These are phyloP conservation scores for Eimeria brunetti DNA, from an alignment of 169 alveolate species.

Conservation along the genomic window DNA sequence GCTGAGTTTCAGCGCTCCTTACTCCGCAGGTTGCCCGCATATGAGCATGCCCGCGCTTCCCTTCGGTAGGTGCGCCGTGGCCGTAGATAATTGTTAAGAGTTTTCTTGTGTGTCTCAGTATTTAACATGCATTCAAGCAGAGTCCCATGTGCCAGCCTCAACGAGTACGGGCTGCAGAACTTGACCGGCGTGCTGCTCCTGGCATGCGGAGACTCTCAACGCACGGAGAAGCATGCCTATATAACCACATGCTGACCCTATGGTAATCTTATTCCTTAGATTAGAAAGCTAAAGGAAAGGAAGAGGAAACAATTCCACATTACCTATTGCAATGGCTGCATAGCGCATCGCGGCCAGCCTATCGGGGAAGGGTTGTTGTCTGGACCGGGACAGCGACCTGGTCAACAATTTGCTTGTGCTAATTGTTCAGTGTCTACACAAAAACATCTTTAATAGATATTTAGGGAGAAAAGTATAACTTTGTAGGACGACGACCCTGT, in stretches of 20 bases:
- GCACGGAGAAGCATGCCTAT: not conserved
- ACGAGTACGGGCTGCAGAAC: too few species aligned
- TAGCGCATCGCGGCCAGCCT: not conserved
- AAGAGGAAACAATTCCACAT: not conserved
- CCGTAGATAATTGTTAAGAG: not conserved
- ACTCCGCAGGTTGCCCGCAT: not conserved
- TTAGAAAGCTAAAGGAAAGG: not conserved
- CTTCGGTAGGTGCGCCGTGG: not conserved
- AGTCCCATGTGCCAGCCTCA: not conserved
- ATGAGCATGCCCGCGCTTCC: not conserved
- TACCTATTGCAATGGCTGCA: not conserved
- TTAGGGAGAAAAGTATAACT: not conserved
- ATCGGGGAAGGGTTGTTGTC: too few species aligned
- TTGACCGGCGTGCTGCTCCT: not conserved
- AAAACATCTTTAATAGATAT: not conserved
- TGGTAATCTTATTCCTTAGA: not conserved
- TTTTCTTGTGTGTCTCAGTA: not conserved
- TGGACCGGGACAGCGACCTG: too few species aligned
- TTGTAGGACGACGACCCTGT: not conserved
- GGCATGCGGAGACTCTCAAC: not conserved
- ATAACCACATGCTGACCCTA: not conserved
- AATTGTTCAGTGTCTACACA: not conserved
- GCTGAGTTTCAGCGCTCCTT: not conserved
- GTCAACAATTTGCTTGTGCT: not conserved
- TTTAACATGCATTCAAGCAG: not conserved